A percentile compares a stretch with the other conserved stretches of the same genome.
phyloP scores from a whole-genome alignment of 2,329 filamentous ascomycete species.

The Colletotrichum spaethianum region DNA sequence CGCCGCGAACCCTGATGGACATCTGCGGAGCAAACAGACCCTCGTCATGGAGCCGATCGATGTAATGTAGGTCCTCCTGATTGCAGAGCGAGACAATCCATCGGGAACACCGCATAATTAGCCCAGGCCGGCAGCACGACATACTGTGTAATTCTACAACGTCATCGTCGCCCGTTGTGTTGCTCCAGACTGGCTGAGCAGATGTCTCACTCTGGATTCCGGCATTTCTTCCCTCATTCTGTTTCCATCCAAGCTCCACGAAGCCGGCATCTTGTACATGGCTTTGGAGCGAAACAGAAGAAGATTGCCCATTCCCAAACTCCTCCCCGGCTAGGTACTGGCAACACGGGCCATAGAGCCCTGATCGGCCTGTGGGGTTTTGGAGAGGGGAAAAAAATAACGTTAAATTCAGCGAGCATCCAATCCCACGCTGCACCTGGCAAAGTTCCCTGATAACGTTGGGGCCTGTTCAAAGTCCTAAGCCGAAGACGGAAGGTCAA shows the following conservation, averaged over 20 bases:
- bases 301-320: not conserved
- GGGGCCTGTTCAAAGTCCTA: not conserved
- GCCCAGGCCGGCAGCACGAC: not conserved
- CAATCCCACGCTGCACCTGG: conserved; percentile 4
- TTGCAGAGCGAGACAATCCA: not conserved
- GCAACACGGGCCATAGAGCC: not conserved
- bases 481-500: conserved; percentile 34
- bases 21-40: conserved; percentile 1
- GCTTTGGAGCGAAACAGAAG: not conserved
- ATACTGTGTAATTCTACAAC: not conserved
- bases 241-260: conserved; percentile 17
- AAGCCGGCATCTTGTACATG: not conserved
- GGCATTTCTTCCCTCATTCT: conserved; percentile 18
- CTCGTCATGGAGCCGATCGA: not conserved
- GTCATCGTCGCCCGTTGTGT: not conserved
- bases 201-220: not conserved
- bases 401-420: conserved; percentile 30
- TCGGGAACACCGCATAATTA: conserved; percentile 15
- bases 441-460: conserved; percentile 25
- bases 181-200: conserved; percentile 21
- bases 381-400: conserved; percentile 24
- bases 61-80: conserved; percentile 3
- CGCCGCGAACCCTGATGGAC: conserved; percentile 1
- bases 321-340: not conserved
- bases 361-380: conserved; percentile 18